Base-by-base conservation (phyloP, 2,329 filamentous ascomycete genomes). In the Fusarium tanahbumbuense region DNA sequence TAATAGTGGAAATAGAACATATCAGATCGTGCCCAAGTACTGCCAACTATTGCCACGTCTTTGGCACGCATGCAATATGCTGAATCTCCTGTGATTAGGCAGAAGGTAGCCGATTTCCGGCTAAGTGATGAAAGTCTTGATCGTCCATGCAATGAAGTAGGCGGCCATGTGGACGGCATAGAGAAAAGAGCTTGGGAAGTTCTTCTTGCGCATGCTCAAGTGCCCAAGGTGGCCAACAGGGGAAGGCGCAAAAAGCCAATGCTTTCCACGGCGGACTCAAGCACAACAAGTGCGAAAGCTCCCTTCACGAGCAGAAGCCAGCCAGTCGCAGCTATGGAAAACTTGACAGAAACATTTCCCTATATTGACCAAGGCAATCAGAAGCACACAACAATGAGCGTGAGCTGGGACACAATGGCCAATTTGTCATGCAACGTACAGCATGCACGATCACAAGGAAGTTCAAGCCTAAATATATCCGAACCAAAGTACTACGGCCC, bases 81-180 rank as follows among this genome's bases (percentile, higher is more conserved):
- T 13, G 77, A 82, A 63, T 81, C 80, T 8, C 78, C 79, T 5
- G 64, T 60, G 23, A 63, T 81, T 18, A 76, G 78, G 46, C 74
- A 76, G 49, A 79, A 78, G 49, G 54, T 77, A 18, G 42, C 63
- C 6, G 28, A 44, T 40, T 45, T 68, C 40, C 73, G 3, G 44
- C 25, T 23, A 15, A 27, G 23, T 18, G 3, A 27, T 9, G 15
- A 6, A 25, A 30, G 23, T n/a, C 15, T 20, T 40, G 32, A 20
- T 42, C 23, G 28, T 25, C 18, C 41, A 5, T 11, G 11, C 12
- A 30, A 41, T n/a, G 44, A 52, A 37, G 46, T 27, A 42, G 30
- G 34, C 9, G 47, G 9, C 11, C 48, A 42, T n/a, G 42, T 61
- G n/a, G 37, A 48, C 15, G 28, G 32, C 15, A 64, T 76, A 18